Base-by-base conservation (phyloP, 441 rosid species). In the Pelargonium fulgidum region DNA sequence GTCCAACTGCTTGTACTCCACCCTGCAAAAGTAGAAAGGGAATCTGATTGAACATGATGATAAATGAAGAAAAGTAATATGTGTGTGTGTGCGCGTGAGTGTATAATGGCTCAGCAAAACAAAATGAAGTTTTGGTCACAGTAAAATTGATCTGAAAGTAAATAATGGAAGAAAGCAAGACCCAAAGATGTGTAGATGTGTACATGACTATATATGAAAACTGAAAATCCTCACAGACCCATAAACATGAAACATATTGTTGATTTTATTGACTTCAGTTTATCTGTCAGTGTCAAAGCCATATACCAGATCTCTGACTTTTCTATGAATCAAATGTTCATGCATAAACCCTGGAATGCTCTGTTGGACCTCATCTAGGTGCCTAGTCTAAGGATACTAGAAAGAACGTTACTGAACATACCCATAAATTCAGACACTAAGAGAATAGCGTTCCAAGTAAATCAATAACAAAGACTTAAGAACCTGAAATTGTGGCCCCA, bases 401-500 rank as follows among this genome's bases (percentile, higher is more conserved):
- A 58, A 58, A 19, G 29, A 58, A 36, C 8, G 8, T 58, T 58
- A 58, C 33, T 10, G 63, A 58, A 20, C 63, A 20, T 7, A 20
- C 12, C 26, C n/a, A 24, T 8, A 48, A 56, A 73, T 29, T 26
- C 36, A 62, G 13, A 13, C 33, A 74, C 29, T 26, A 12, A 33
- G 39, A 62, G 7, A 41, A 52, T 63, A 58, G 50, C 7, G 29
- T 36, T 44, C 29, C 17, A 48, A 47, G 59, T 39, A 24, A 26
- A 66, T 10, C 29, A 3, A 62, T 19, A 47, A 13, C 6, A 41
- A 66, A 64, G 0, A 16, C 3, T 24, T 36, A 41, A 17, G 39
- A 65, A 83, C 85, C 87, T 83, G 83, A 84, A 84, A 76, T 80
- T 78, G 70, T 84, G 87, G 67, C 87, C 87, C 87, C 87, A 84